phyloP scores from a whole-genome alignment of 2,329 filamentous ascomycete species.

The Knoxdaviesia capensis region DNA sequence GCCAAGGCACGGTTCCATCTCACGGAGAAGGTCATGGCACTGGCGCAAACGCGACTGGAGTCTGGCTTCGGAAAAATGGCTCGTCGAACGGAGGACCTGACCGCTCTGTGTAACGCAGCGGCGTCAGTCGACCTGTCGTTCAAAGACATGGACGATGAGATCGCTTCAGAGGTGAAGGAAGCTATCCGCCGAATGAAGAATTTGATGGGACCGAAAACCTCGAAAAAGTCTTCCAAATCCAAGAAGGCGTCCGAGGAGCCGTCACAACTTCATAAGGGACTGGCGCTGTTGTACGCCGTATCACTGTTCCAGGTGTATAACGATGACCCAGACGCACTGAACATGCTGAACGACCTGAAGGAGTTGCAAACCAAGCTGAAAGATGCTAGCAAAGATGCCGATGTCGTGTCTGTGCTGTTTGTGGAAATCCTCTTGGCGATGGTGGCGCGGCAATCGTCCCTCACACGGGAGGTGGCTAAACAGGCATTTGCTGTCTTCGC shows the following conservation, averaged over 20 bases:
- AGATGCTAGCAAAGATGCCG: conserved; percentile 14
- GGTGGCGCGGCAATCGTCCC: conserved; percentile 61
- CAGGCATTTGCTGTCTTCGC: conserved; percentile 78
- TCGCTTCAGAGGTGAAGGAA: conserved; percentile 29
- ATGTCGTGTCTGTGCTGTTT: conserved; percentile 28
- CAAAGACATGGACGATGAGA: conserved; percentile 33
- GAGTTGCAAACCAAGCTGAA: conserved; percentile 51
- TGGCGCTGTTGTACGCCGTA: conserved; percentile 66
- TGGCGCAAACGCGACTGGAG: conserved; percentile 34
- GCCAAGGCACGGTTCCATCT: conserved; percentile 20
- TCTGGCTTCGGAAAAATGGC: conserved; percentile 38
- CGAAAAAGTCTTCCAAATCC: conserved; percentile 1
- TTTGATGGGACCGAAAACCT: conserved; percentile 21
- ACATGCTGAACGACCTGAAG: conserved; percentile 64
- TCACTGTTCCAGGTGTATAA: conserved; percentile 80
- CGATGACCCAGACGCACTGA: conserved; percentile 67
- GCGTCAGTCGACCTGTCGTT: conserved; percentile 30
- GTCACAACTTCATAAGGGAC: conserved; percentile 30
- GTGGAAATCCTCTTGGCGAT: conserved; percentile 85
- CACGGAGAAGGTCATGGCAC: conserved; percentile 30
- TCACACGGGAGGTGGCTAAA: conserved; percentile 72
- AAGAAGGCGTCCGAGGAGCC: not conserved
- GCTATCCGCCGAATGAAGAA: conserved; percentile 32
- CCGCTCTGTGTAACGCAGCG: conserved; percentile 31
- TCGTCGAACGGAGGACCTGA: conserved; percentile 29